Evolutionary conservation across 2,329 filamentous ascomycete genomes (phyloP).

Genomic region (Colletotrichum phormii): DNA sequence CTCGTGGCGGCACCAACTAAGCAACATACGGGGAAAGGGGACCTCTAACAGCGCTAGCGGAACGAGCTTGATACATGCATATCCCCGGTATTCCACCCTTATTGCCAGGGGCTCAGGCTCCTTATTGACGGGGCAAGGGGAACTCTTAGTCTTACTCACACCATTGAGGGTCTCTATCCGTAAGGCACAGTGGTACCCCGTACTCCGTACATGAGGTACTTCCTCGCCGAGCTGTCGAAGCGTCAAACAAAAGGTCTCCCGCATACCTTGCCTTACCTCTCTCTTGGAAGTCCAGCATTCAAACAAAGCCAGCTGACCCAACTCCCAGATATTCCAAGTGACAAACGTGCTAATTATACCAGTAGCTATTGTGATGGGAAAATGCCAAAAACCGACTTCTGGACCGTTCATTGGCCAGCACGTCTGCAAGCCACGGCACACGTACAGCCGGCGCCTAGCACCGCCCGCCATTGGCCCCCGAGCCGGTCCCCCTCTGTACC

Average conservation of each 20-base stretch:
- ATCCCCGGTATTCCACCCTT: background rate
- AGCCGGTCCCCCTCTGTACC: conserved; percentile 23
- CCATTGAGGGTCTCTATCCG: background rate
- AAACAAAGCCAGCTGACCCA: background rate
- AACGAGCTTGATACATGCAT: conserved; percentile 9
- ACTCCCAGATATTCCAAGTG: background rate
- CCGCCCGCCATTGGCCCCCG: conserved; percentile 42
- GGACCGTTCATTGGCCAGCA: conserved; percentile 25
- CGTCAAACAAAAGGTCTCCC: background rate
- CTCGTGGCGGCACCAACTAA: background rate
- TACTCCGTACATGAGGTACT: background rate
- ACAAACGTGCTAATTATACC: background rate
- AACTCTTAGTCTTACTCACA: background rate
- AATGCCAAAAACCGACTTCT: background rate
- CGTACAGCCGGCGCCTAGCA: conserved; percentile 43
- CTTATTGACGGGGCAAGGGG: background rate
- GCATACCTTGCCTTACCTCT: background rate
- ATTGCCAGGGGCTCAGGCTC: background rate
- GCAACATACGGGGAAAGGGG: background rate
- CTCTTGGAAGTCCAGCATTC: background rate
- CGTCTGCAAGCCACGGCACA: conserved; percentile 23
- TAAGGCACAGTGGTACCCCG: background rate
- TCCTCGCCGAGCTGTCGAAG: background rate
- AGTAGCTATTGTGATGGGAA: conserved; percentile 6
- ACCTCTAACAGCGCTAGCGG: background rate